Conservation (phyloP, 2,329 filamentous ascomycete genomes). For the Scopulariopsis brevicaulis region DNA sequence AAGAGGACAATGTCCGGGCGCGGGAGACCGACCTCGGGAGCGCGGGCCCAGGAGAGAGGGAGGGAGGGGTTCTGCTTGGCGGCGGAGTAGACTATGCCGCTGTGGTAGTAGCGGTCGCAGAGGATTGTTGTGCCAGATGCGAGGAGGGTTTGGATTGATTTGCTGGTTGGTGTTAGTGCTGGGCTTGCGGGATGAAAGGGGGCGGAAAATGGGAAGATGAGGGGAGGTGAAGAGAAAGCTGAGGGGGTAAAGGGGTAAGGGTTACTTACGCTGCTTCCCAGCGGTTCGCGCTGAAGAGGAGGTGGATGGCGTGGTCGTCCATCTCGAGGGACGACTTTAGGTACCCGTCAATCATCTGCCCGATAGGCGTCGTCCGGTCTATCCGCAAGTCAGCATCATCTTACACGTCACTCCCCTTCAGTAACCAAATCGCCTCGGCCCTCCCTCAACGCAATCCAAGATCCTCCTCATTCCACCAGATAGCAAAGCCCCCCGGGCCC, state of each 20-base stretch:
- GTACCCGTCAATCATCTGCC: constrained; percentile 77
- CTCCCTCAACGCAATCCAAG: no score
- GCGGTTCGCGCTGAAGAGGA: constrained; percentile 82
- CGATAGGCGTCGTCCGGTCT: constrained; percentile 79
- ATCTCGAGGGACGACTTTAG: constrained; percentile 60
- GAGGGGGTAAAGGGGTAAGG: background rate
- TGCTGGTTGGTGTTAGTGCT: background rate
- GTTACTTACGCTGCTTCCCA: constrained; percentile 62
- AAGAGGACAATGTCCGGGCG: constrained; percentile 82
- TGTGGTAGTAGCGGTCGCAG: constrained; percentile 91
- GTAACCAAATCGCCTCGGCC: background rate
- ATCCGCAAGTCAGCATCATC: background rate
- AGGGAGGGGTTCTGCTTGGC: constrained; percentile 69
- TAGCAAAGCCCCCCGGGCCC: no score
- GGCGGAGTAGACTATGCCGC: constrained; percentile 83
- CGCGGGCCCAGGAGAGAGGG: constrained; percentile 66
- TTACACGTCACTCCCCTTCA: background rate
- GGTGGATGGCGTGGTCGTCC: constrained; percentile 81
- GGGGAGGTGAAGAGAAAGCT: background rate
- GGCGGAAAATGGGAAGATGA: background rate
- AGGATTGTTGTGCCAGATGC: constrained; percentile 62
- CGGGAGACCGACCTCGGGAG: constrained; percentile 77
- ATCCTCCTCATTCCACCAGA: no score
- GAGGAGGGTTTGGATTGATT: constrained; percentile 32
- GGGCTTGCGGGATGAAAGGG: background rate